Conservation (phyloP, 2,329 filamentous ascomycete species). For the Davidsoniella eucalypti region DNA sequence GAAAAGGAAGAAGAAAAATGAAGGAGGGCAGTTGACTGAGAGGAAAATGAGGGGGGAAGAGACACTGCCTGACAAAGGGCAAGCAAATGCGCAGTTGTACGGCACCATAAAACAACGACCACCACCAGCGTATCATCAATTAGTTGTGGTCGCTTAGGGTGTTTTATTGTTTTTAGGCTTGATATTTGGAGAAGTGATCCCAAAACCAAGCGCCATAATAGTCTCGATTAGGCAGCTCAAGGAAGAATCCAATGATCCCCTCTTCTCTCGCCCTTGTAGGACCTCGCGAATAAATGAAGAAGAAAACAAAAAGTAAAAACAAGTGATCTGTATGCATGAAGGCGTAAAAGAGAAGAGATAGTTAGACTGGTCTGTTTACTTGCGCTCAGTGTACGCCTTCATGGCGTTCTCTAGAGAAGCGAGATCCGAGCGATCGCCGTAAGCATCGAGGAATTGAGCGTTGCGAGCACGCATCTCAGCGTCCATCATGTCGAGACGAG, state of each 20-base stretch:
- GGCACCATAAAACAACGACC: no score
- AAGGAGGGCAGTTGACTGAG: not conserved
- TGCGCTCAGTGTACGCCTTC: slow-evolving; percentile 25
- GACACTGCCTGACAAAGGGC: not conserved
- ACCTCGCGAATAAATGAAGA: not conserved
- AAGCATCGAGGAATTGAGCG: slow-evolving; percentile 30
- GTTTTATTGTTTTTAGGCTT: no score
- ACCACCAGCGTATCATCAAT: no score
- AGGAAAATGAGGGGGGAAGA: not conserved
- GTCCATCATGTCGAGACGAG: slow-evolving; percentile 21
- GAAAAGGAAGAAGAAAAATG: not conserved
- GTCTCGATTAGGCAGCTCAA: no score
- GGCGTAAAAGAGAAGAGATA: not conserved
- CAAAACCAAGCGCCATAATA: no score
- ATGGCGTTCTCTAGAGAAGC: slow-evolving; percentile 32
- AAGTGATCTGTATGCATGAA: no score
- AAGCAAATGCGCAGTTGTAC: no score
- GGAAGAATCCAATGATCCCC: no score
- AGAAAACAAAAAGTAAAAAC: not conserved
- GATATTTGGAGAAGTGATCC: no score
- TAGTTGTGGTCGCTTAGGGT: no score
- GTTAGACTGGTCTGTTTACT: not conserved
- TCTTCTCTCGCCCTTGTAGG: not conserved
- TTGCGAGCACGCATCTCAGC: slow-evolving; percentile 23
- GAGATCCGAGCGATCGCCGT: slow-evolving; percentile 32